Conservation (phyloP, 2,329 filamentous ascomycete genomes). For the Juglanconis juglandina region DNA sequence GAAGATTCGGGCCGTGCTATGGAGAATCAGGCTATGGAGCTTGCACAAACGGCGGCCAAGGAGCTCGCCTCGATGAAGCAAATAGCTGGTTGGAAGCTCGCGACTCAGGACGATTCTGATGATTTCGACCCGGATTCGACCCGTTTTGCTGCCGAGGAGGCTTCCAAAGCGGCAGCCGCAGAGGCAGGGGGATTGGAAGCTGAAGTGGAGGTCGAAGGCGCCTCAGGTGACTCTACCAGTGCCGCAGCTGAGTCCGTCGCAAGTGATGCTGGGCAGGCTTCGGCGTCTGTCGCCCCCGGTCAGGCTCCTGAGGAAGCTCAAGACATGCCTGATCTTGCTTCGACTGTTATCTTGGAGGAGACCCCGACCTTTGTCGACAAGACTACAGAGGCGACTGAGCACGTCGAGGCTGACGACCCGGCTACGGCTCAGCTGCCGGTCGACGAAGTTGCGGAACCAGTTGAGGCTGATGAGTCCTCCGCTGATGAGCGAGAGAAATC, state of each 20-base stretch:
- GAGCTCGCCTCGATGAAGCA: slow-evolving; percentile 80
- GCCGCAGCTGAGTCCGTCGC: background rate
- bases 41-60: slow-evolving; percentile 73
- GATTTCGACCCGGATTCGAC: slow-evolving; percentile 72
- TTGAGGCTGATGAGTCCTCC: slow-evolving; percentile 10
- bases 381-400: slow-evolving; percentile 22
- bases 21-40: slow-evolving; percentile 74
- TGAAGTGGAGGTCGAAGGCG: slow-evolving; percentile 20
- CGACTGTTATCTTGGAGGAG: slow-evolving; percentile 28
- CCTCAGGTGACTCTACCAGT: slow-evolving; percentile 19
- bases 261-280: slow-evolving; percentile 10
- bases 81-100: slow-evolving; percentile 79
- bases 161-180: slow-evolving; percentile 30
- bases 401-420: slow-evolving; percentile 22
- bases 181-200: slow-evolving; percentile 32
- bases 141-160: slow-evolving; percentile 51
- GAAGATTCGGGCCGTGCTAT: slow-evolving; percentile 56
- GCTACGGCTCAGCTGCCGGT: slow-evolving; percentile 18
- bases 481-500: slow-evolving; percentile 20
- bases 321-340: slow-evolving; percentile 15
- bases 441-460: slow-evolving; percentile 19
- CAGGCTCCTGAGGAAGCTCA: slow-evolving; percentile 6
- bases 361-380: slow-evolving; percentile 29
- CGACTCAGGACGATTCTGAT: slow-evolving; percentile 67
- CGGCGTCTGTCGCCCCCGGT: slow-evolving; percentile 15